These are phyloP conservation scores for Diutina catenulata DNA, from an alignment of 1,139 yeast species.

Conservation along the genomic window DNA sequence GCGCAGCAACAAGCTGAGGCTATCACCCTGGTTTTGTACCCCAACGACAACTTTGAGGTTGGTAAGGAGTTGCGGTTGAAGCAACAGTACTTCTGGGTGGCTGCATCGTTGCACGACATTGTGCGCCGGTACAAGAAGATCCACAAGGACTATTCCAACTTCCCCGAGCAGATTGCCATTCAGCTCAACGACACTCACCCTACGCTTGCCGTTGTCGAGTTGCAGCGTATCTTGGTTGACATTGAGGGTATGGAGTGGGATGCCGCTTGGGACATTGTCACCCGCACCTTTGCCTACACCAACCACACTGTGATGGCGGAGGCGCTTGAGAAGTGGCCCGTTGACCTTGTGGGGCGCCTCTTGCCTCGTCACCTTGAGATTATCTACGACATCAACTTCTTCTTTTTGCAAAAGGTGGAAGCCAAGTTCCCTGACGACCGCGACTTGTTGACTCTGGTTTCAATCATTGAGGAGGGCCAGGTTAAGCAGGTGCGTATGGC, in stretches of 20 bases:
- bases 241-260: conserved; percentile 74
- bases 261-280: conserved; percentile 77
- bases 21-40: conserved; percentile 83
- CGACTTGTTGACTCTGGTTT: conserved; percentile 57
- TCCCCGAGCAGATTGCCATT: conserved; percentile 80
- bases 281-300: conserved; percentile 78
- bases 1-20: conserved; percentile 86
- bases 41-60: conserved; percentile 82
- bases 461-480: conserved; percentile 71
- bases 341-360: conserved; percentile 61
- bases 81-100: conserved; percentile 96
- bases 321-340: conserved; percentile 95
- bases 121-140: conserved; percentile 81
- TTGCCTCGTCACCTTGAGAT: conserved; percentile 90
- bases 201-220: conserved; percentile 80
- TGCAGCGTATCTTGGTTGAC: conserved; percentile 79
- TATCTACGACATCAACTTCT: conserved; percentile 75
- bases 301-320: conserved; percentile 93
- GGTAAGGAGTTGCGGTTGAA: conserved; percentile 90
- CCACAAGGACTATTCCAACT: conserved; percentile 61
- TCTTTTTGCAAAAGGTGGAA: conserved; percentile 68
- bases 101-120: conserved; percentile 87
- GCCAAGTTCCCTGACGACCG: conserved; percentile 61
- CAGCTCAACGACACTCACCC: conserved; percentile 96
- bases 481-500: conserved; percentile 92